Conservation (phyloP, 2,329 filamentous ascomycete species). For the Sporothrix sp. region DNA sequence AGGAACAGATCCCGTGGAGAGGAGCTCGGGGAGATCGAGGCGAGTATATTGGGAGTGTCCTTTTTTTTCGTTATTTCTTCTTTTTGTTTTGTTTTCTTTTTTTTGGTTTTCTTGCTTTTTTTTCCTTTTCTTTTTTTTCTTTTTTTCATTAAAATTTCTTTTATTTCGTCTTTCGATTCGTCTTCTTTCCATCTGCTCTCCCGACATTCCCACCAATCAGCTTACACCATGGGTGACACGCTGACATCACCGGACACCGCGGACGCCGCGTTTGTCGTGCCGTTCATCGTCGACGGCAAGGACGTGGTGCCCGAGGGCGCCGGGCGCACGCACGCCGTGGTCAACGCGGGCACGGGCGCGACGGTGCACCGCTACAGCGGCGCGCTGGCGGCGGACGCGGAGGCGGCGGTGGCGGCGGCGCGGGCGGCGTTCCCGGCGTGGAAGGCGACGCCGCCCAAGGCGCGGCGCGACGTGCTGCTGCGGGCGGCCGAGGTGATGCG, state of each 20-base stretch:
- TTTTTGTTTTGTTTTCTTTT: too few species aligned
- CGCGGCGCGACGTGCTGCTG: constrained; percentile 60
- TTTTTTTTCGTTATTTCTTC: too few species aligned
- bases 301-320: neutral
- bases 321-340: constrained; percentile 19
- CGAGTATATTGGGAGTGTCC: too few species aligned
- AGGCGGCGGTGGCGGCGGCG: constrained; percentile 35
- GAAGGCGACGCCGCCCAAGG: constrained; percentile 50
- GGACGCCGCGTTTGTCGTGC: neutral
- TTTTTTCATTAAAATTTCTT: too few species aligned
- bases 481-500: constrained; percentile 58
- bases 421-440: constrained; percentile 60
- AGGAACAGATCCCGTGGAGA: too few species aligned
- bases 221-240: neutral
- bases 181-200: too few species aligned
- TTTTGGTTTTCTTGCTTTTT: neutral
- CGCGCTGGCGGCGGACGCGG: constrained; percentile 22
- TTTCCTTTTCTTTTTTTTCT: neutral
- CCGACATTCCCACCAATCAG: neutral
- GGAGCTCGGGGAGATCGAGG: too few species aligned
- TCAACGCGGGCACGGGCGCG: constrained; percentile 23
- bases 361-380: constrained; percentile 22
- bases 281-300: neutral
- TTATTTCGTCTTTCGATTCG: too few species aligned
- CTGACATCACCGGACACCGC: neutral